These are phyloP conservation scores for Claviceps lovelessii DNA, from an alignment of 2,329 filamentous ascomycete genomes.

Conservation along the genomic window DNA sequence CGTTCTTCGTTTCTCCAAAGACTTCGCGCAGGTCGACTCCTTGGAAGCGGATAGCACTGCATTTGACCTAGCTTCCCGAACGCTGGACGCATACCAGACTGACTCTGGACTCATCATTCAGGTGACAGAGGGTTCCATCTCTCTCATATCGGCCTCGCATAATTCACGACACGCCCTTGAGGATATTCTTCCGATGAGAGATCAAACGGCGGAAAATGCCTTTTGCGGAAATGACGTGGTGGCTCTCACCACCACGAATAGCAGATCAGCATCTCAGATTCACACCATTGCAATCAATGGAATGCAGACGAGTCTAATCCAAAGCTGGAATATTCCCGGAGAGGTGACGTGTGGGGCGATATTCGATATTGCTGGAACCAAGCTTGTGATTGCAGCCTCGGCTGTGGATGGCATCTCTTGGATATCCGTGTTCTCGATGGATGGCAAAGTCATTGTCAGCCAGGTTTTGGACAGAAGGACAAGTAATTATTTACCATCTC, in stretches of 20 bases:
- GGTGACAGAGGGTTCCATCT: constrained; percentile 35
- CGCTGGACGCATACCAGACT: constrained; percentile 30
- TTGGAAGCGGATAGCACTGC: constrained; percentile 24
- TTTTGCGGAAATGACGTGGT: constrained; percentile 23
- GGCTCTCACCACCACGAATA: constrained; percentile 29
- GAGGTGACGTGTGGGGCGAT: constrained; percentile 36
- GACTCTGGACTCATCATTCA: constrained; percentile 31
- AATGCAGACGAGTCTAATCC: constrained; percentile 15
- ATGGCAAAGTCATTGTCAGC: constrained; percentile 12
- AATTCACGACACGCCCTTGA: constrained; percentile 21
- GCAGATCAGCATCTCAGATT: constrained; percentile 22
- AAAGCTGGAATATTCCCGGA: constrained; percentile 23
- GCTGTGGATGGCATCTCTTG: constrained; percentile 18
- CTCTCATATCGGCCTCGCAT: constrained; percentile 21
- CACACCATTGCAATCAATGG: constrained; percentile 24
- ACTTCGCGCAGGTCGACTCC: constrained; percentile 32
- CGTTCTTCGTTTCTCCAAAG: constrained; percentile 32
- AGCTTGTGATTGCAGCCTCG: constrained; percentile 21
- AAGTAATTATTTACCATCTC: background rate
- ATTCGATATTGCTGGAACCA: constrained; percentile 13
- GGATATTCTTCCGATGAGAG: constrained; percentile 13
- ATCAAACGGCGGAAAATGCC: constrained; percentile 27
- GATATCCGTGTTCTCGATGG: constrained; percentile 18
- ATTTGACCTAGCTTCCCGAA: constrained; percentile 40
- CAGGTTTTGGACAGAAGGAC: constrained; percentile 3